Evolutionary conservation across 352 stramenopile genomes (phyloP).

Genomic region (Phytophthora foliorum): DNA sequence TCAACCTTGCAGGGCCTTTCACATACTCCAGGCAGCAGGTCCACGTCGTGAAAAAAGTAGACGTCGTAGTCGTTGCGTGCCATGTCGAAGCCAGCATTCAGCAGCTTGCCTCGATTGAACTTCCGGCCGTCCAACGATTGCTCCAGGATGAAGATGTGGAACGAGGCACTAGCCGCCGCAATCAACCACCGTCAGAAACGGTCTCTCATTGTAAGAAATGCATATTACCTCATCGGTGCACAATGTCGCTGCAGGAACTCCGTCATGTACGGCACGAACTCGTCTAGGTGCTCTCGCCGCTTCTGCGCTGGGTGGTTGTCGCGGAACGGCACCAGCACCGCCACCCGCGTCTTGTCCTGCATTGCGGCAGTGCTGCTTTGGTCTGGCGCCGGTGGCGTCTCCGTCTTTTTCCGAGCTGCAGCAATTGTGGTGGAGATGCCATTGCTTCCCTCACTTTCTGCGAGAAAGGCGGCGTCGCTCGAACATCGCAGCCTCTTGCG

Average conservation of each 20-base stretch:
- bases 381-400: neutral
- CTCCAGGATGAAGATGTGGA: slow-evolving; percentile 96
- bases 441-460: neutral
- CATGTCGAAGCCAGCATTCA: slow-evolving; percentile 97
- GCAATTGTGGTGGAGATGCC: neutral
- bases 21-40: slow-evolving; percentile 88
- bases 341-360: slow-evolving; percentile 50
- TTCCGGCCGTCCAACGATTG: slow-evolving; percentile 94
- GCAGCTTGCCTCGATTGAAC: slow-evolving; percentile 97
- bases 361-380: slow-evolving; percentile 9
- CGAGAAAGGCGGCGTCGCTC: slow-evolving; percentile 11
- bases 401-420: slow-evolving; percentile 17
- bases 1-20: neutral
- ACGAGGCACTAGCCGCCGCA: slow-evolving; percentile 44
- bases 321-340: slow-evolving; percentile 95
- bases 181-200: slow-evolving; percentile 1
- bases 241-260: slow-evolving; percentile 72
- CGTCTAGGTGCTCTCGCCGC: slow-evolving; percentile 83
- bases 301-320: slow-evolving; percentile 93
- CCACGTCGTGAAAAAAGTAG: slow-evolving; percentile 98
- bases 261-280: slow-evolving; percentile 95
- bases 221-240: slow-evolving; percentile 21
- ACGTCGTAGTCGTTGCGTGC: slow-evolving; percentile 81
- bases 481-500: slow-evolving; percentile 26
- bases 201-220: neutral